phyloP scores from a whole-genome alignment of 768 basidiomycete genomes.

The Lepiota subincarnata region DNA sequence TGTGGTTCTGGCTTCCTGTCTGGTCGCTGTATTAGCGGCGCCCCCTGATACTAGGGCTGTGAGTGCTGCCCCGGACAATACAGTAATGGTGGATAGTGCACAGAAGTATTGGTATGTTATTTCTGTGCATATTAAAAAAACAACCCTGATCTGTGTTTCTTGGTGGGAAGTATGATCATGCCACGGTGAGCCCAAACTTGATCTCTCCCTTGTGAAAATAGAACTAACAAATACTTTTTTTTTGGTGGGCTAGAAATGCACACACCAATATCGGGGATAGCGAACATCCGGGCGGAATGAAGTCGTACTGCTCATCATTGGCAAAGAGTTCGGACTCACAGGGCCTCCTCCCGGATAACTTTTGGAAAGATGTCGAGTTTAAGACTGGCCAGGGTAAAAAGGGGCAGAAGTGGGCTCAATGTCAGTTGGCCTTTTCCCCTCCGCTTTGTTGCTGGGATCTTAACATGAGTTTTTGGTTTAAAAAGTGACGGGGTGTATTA shows the following conservation, averaged over 20 bases:
- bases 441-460: not conserved
- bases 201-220: not conserved
- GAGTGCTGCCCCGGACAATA: slow-evolving; percentile 40
- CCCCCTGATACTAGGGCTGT: slow-evolving; percentile 18
- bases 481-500: slow-evolving; percentile 55
- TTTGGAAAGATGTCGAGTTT: slow-evolving; percentile 50
- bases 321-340: slow-evolving; percentile 38
- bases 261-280: slow-evolving; percentile 57
- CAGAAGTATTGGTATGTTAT: slow-evolving; percentile 40
- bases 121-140: not conserved
- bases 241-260: slow-evolving; percentile 26
- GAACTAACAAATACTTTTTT: not conserved
- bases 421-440: slow-evolving; percentile 23
- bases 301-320: slow-evolving; percentile 48
- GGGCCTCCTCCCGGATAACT: slow-evolving; percentile 41
- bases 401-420: slow-evolving; percentile 40
- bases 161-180: slow-evolving; percentile 39
- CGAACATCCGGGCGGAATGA: slow-evolving; percentile 50
- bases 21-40: slow-evolving; percentile 11
- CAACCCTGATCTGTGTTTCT: not conserved
- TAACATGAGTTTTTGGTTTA: not conserved
- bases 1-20: not conserved
- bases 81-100: slow-evolving; percentile 43
- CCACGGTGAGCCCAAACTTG: slow-evolving; percentile 29
- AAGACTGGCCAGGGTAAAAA: slow-evolving; percentile 38